Conservation (phyloP, 1,284 basidiomycete species). For the Ustilago lituana region DNA sequence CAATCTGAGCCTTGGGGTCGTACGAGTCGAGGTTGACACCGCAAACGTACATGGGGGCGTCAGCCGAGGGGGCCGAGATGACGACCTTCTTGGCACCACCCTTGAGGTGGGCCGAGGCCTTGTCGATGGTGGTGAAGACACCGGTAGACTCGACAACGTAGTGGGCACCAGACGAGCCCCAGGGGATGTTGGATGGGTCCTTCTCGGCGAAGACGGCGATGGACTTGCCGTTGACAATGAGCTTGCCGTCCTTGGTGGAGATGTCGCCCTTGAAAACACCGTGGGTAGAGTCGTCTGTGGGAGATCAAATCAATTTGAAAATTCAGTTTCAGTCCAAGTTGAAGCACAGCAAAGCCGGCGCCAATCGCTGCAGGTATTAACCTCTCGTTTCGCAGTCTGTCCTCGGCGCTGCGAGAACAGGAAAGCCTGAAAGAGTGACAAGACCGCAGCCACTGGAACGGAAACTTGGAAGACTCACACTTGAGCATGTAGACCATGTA, state of each 20-base stretch:
- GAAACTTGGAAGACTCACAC: too few relatives aligned
- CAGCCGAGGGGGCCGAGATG: constrained; percentile 98
- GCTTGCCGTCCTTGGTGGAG: constrained; percentile 86
- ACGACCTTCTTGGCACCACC: constrained; percentile 99
- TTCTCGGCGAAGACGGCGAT: constrained; percentile 84
- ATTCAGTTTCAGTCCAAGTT: too few relatives aligned
- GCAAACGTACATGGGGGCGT: constrained; percentile 86
- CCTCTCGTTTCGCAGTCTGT: too few relatives aligned
- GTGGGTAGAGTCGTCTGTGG: constrained; percentile 85
- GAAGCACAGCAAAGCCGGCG: too few relatives aligned
- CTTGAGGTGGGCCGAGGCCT: constrained; percentile 92
- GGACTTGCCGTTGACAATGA: constrained; percentile 82
- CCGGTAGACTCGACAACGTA: constrained; percentile 99
- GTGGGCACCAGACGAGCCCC: constrained; percentile 82
- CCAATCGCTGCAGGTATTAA: too few relatives aligned
- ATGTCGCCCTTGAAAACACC: constrained; percentile 91
- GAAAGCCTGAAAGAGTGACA: too few relatives aligned
- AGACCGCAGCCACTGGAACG: too few relatives aligned
- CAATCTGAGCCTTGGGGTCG: constrained; percentile 85
- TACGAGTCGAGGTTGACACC: constrained; percentile 98
- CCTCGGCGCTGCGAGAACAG: too few relatives aligned
- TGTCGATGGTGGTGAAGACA: constrained; percentile 94
- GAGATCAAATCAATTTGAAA: constrained; percentile 18
- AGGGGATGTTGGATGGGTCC: constrained; percentile 87
- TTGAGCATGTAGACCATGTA: constrained; percentile 89